Conservation (phyloP, 2,329 filamentous ascomycete species). For the Phialophora chinensis region DNA sequence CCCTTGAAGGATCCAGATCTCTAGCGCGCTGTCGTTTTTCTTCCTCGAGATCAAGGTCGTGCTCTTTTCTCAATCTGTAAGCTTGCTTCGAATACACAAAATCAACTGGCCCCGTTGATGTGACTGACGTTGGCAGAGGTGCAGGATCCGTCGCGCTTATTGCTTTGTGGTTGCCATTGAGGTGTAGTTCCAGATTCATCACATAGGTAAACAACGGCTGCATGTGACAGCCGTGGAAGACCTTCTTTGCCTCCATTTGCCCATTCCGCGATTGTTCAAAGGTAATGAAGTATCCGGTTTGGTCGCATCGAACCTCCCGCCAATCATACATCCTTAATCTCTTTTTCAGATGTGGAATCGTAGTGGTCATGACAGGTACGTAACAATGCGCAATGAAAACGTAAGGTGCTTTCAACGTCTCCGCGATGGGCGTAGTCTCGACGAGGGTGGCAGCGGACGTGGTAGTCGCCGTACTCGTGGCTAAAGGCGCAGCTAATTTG, state of each 20-base stretch:
- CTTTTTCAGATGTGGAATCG: conserved; percentile 87
- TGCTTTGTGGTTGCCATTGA: conserved; percentile 69
- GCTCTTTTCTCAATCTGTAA: conserved; percentile 68
- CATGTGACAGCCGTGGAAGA: conserved; percentile 77
- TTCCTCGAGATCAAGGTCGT: conserved; percentile 82
- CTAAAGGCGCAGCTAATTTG: conserved; percentile 43
- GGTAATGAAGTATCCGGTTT: conserved; percentile 87
- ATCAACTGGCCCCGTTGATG: conserved; percentile 30
- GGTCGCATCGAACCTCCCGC: conserved; percentile 81
- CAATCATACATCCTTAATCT: conserved; percentile 82
- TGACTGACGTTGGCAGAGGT: conserved; percentile 13
- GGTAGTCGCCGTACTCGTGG: background rate
- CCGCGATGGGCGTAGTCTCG: conserved; percentile 70
- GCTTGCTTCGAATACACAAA: conserved; percentile 36
- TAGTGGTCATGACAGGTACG: conserved; percentile 84
- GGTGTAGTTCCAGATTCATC: conserved; percentile 87
- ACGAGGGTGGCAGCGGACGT: conserved; percentile 49
- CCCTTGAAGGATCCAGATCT: conserved; percentile 86
- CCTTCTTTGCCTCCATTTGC: conserved; percentile 79
- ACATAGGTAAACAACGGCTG: conserved; percentile 88
- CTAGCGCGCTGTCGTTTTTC: conserved; percentile 87
- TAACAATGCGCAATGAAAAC: conserved; percentile 86
- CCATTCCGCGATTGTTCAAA: conserved; percentile 81
- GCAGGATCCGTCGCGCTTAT: conserved; percentile 51
- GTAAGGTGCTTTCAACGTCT: conserved; percentile 79